These are phyloP conservation scores for Aspergillus hortae DNA, from an alignment of 2,329 filamentous ascomycete species.

Conservation along the genomic window DNA sequence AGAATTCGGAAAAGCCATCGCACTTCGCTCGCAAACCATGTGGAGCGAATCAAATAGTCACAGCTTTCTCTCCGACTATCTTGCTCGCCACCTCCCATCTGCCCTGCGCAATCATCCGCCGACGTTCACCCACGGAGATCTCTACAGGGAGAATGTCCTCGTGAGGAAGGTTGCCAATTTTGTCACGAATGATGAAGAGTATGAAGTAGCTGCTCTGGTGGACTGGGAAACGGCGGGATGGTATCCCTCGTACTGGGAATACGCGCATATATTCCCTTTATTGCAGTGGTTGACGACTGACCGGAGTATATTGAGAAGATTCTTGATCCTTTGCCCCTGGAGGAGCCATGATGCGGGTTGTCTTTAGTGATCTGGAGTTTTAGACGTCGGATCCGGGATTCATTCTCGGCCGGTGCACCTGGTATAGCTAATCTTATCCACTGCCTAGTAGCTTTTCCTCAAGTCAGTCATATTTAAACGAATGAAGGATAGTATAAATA, in stretches of 20 bases:
- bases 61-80: slow-evolving; percentile 17
- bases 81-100: slow-evolving; percentile 17
- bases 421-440: too few species aligned
- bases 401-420: too few species aligned
- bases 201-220: slow-evolving; percentile 17
- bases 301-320: slow-evolving; percentile 21
- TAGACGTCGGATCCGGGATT: not conserved
- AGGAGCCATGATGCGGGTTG: slow-evolving; percentile 20
- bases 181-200: slow-evolving; percentile 12
- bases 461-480: too few species aligned
- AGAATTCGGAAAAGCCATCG: slow-evolving; percentile 17
- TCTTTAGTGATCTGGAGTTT: slow-evolving; percentile 20
- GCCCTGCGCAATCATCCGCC: slow-evolving; percentile 18
- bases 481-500: too few species aligned
- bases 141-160: slow-evolving; percentile 21
- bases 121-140: slow-evolving; percentile 21
- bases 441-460: too few species aligned
- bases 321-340: slow-evolving; percentile 20
- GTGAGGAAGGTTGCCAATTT: slow-evolving; percentile 12
- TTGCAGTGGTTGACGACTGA: slow-evolving; percentile 24
- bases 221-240: slow-evolving; percentile 26
- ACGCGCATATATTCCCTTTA: slow-evolving; percentile 17
- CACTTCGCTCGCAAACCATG: slow-evolving; percentile 14
- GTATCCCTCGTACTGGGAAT: slow-evolving; percentile 28
- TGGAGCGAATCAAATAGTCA: slow-evolving; percentile 12